Evolutionary conservation across 176 grass and related monocot species (phyloP), one percentile per base, ranked within the genome.

Genomic region (Puya raimondii): DNA sequence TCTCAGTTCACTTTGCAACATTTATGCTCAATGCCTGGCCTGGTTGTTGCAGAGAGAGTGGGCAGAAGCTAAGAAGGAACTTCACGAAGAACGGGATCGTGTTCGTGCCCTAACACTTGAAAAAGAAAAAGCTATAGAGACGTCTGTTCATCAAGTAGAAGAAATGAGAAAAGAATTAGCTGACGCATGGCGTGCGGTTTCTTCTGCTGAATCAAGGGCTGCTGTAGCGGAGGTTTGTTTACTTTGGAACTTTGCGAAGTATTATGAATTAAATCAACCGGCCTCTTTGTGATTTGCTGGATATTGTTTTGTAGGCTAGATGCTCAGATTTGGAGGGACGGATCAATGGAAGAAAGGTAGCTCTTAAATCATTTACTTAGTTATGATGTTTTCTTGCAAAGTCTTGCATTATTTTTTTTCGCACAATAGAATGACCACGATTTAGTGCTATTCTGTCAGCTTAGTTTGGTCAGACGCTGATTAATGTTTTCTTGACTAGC

Each of bases 131-230:
- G 54, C 70, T 11, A 66, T 90, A 69, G 82, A 91, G 20, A 58
- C 73, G 70, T 88, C 82, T 52, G 81, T 93, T 77, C 89, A 81
- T 69, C 90, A 99, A 42, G 80, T 93, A 42, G 87, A 91, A 53
- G 85, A 99, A 76, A 88, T 99, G 89, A 91, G 90, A 79, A 85
- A 88, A 73, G 94, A 99, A 77, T 72, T 99, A 53, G 71, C 91
- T 63, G 88, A 53, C 63, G 88, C 94, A 23, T 87, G 75, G 87
- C 81, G 80, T 70, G 72, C 85, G 74, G 78, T 86, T 87, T 80
- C 78, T 54, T 84, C 88, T 73, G 87, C 89, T 29, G 94, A 88
- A 81, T 77, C 84, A 16, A 93, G 85, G 76, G 94, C 87, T 93
- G 84, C 82, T 61, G 58, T 86, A 53, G 80, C 87, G 12, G 90